Percentiles rank a stretch among this genome's conserved stretches.
phyloP scores from a whole-genome alignment of 1,284 basidiomycete genomes.

The Moesziomyces antarcticus region DNA sequence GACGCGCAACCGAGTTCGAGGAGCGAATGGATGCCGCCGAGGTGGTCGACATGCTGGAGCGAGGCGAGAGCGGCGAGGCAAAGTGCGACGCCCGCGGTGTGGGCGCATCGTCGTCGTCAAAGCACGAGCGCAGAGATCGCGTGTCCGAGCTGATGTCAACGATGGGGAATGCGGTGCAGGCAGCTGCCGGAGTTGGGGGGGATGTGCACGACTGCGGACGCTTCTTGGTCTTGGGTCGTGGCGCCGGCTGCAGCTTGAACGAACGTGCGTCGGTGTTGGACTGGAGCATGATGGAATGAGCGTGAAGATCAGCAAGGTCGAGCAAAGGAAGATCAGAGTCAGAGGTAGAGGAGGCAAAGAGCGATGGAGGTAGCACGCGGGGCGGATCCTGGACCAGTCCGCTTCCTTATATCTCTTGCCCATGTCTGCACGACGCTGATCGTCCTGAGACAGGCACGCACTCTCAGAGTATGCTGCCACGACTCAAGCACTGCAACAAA shows the following conservation, averaged over 20 bases:
- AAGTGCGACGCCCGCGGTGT: constrained; percentile 18
- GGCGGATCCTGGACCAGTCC: too few relatives aligned
- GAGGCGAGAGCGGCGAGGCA: background rate
- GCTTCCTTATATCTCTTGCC: too few relatives aligned
- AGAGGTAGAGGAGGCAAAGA: too few relatives aligned
- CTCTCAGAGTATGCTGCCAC: too few relatives aligned
- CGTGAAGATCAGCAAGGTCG: background rate
- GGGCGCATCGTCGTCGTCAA: constrained; percentile 18
- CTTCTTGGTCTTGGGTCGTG: constrained; percentile 33
- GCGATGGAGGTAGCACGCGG: too few relatives aligned
- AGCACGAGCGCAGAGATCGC: constrained; percentile 12
- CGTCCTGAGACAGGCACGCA: too few relatives aligned
- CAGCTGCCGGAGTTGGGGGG: too few relatives aligned
- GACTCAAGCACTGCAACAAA: too few relatives aligned
- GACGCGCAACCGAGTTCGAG: constrained; percentile 9
- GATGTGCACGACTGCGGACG: constrained; percentile 4
- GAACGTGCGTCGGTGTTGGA: constrained; percentile 19
- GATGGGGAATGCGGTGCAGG: background rate
- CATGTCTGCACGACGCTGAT: too few relatives aligned
- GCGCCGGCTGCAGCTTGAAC: constrained; percentile 43
- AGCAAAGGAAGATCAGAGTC: background rate
- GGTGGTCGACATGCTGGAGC: constrained; percentile 4
- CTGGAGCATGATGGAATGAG: constrained; percentile 18
- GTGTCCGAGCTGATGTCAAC: background rate
- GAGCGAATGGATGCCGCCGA: constrained; percentile 4